Conservation (phyloP, 73 alveolate genomes). For the Chromera velia region DNA sequence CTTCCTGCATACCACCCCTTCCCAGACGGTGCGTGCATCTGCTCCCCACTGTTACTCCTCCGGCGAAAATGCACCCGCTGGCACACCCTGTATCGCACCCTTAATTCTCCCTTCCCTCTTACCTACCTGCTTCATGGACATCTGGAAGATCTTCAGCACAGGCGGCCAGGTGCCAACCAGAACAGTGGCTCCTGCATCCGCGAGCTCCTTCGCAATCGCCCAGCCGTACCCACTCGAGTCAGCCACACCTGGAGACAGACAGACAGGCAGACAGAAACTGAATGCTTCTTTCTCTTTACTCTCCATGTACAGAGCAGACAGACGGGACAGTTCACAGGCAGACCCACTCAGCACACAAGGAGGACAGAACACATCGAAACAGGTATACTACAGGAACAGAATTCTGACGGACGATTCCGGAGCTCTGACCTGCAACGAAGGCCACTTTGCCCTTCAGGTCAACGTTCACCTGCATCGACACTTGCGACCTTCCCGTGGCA, state of each 20-base stretch:
- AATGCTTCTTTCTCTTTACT: neutral
- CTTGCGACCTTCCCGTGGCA: no score
- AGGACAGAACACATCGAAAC: neutral
- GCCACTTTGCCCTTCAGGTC: conserved; percentile 43
- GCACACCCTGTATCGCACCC: conserved; percentile 1
- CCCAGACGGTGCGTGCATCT: neutral
- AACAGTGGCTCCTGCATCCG: conserved; percentile 44
- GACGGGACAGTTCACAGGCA: neutral
- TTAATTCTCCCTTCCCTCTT: conserved; percentile 16
- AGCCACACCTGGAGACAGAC: conserved; percentile 32
- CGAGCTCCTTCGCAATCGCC: conserved; percentile 44
- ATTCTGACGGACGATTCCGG: neutral
- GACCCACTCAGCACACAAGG: neutral
- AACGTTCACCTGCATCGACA: conserved; percentile 13
- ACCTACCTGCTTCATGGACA: conserved; percentile 35
- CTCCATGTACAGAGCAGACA: neutral
- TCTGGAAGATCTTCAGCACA: conserved; percentile 41
- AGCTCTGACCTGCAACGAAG: conserved; percentile 14
- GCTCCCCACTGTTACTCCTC: neutral
- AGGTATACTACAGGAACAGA: no score
- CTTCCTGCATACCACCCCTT: neutral
- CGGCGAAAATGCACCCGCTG: no score
- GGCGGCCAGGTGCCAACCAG: conserved; percentile 47
- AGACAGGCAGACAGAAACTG: neutral
- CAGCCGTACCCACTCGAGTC: conserved; percentile 42